Percentiles rank a stretch among this genome's conserved stretches.
Conservation (phyloP, 768 basidiomycete genomes). For the Auriscalpium microsporum region DNA sequence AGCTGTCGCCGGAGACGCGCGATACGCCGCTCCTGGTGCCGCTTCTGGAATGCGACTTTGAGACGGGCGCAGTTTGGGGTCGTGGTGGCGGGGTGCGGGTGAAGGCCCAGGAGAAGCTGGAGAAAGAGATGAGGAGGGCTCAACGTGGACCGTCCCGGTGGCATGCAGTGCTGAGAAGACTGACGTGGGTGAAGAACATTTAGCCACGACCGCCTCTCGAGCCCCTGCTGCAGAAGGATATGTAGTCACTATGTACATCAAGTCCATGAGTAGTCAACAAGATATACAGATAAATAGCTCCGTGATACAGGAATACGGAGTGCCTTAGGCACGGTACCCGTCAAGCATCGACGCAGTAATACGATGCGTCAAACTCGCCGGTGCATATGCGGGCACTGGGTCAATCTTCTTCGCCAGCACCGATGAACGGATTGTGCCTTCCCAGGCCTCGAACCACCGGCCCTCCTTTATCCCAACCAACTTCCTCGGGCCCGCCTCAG, state of each 20-base stretch:
- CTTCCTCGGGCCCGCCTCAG: conserved; percentile 25
- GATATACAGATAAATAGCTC: neutral
- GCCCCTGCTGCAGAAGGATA: neutral
- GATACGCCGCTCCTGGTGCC: no score
- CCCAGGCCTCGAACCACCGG: conserved; percentile 76
- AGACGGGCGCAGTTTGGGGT: no score
- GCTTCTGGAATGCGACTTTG: no score
- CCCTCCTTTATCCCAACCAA: conserved; percentile 59
- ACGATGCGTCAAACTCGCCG: neutral
- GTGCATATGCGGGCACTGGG: neutral
- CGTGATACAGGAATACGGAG: neutral
- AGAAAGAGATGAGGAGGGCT: no score
- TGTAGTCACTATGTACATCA: no score
- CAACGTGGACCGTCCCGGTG: no score
- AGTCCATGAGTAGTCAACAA: neutral
- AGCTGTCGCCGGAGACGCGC: no score
- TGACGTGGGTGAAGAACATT: no score
- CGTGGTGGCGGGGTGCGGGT: no score
- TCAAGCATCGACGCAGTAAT: neutral
- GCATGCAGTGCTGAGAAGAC: no score
- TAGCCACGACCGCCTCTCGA: no score
- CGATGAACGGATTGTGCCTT: conserved; percentile 53
- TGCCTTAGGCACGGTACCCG: neutral
- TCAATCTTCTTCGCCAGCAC: conserved; percentile 28
- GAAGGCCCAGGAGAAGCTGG: no score